These are phyloP conservation scores for Triticum dicoccoides DNA, from an alignment of 176 grass and related monocot genomes.

Conservation along the genomic window DNA sequence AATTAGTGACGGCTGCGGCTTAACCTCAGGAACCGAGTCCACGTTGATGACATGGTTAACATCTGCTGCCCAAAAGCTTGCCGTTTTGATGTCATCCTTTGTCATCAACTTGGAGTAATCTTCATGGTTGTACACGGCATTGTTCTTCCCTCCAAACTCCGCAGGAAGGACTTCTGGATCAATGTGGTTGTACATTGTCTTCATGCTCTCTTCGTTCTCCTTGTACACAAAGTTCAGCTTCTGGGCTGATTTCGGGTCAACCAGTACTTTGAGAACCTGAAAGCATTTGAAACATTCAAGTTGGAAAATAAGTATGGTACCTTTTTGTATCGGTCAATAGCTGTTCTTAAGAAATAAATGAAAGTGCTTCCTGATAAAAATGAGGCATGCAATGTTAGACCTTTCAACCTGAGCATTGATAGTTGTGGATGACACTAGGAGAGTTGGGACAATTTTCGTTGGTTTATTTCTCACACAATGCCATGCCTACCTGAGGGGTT, in stretches of 20 bases:
- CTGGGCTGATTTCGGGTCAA: conserved; percentile 64
- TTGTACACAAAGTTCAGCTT: conserved; percentile 71
- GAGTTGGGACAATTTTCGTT: too few species aligned
- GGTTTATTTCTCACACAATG: too few species aligned
- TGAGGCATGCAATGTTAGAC: neutral
- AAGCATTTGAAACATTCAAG: neutral
- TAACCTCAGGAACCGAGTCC: conserved; percentile 20
- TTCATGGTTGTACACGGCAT: conserved; percentile 61
- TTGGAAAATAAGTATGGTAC: neutral
- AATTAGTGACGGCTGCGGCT: neutral
- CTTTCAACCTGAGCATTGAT: too few species aligned
- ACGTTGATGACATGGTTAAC: neutral
- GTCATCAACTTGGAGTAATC: conserved; percentile 76
- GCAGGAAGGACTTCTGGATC: conserved; percentile 60
- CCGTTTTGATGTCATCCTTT: conserved; percentile 61
- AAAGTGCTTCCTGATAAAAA: too few species aligned
- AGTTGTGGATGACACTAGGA: too few species aligned
- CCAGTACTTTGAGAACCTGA: conserved; percentile 63
- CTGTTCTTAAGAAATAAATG: too few species aligned
- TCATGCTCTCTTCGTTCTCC: conserved; percentile 71
- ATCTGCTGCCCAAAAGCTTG: conserved; percentile 45
- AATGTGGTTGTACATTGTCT: conserved; percentile 51
- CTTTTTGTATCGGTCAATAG: neutral
- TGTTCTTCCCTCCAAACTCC: conserved; percentile 78
- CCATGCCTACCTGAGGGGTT: too few species aligned